Percentiles rank a stretch among this genome's conserved stretches.
Conservation (phyloP, 1,139 yeast genomes). For the Debaryomyces sp. region DNA sequence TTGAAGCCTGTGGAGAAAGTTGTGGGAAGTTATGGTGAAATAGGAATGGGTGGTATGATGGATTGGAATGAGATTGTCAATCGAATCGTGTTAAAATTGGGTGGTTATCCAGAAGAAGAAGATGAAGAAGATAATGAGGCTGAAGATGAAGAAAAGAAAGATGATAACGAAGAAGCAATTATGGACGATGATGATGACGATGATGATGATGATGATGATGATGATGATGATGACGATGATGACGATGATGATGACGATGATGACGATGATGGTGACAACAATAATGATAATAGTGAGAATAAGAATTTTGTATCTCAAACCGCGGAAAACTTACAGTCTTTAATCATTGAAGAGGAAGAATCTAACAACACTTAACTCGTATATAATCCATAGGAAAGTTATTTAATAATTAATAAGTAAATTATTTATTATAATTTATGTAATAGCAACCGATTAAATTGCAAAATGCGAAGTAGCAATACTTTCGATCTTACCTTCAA, state of each 20-base stretch:
- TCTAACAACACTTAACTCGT: background rate
- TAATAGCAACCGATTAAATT: background rate
- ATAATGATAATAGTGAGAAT: slow-evolving; percentile 2
- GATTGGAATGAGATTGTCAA: slow-evolving; percentile 91
- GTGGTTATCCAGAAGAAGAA: slow-evolving; percentile 89
- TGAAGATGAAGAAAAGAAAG: slow-evolving; percentile 35
- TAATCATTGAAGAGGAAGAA: slow-evolving; percentile 2
- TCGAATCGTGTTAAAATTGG: slow-evolving; percentile 76
- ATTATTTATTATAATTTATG: background rate
- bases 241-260: slow-evolving; percentile 43
- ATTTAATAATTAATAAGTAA: background rate
- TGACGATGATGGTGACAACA: slow-evolving; percentile 5
- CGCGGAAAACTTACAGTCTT: background rate
- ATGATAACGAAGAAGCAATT: slow-evolving; percentile 27
- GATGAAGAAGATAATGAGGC: slow-evolving; percentile 71
- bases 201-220: slow-evolving; percentile 49
- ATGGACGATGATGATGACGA: slow-evolving; percentile 33
- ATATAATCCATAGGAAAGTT: background rate
- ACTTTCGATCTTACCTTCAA: background rate
- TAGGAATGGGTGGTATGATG: slow-evolving; percentile 94
- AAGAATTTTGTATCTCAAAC: background rate
- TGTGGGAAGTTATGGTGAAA: slow-evolving; percentile 90
- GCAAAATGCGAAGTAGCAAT: background rate
- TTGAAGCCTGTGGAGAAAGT: slow-evolving; percentile 92
- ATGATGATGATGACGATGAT: slow-evolving; percentile 50